These are phyloP conservation scores for Penicillium simplicissimum DNA, from an alignment of 495 filamentous ascomycete genomes.

Conservation along the genomic window DNA sequence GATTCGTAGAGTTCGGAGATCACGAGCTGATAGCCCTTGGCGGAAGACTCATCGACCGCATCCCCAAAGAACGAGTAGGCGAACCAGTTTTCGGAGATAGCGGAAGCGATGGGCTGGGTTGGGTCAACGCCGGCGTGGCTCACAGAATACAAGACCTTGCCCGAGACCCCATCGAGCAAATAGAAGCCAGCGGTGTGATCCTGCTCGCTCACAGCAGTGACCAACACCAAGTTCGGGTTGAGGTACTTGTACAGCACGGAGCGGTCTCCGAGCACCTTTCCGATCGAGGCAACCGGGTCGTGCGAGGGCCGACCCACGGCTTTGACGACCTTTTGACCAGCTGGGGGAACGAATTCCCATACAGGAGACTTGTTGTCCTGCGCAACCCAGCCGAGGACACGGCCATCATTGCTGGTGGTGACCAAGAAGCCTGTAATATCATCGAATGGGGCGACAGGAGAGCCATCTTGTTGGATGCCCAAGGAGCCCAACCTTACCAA, in stretches of 20 bases:
- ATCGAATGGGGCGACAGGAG: conserved; percentile 30
- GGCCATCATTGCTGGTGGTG: conserved; percentile 58
- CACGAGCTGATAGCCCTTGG: conserved; percentile 85
- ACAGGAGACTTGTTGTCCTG: conserved; percentile 50
- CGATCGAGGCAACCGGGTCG: conserved; percentile 92
- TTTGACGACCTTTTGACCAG: conserved; percentile 64
- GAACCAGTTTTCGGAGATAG: conserved; percentile 93
- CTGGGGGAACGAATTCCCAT: conserved; percentile 75
- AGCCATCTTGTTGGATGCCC: conserved; percentile 39
- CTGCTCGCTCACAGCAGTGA: conserved; percentile 66
- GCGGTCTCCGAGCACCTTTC: conserved; percentile 86
- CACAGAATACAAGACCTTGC: conserved; percentile 69
- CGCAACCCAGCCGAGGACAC: conserved; percentile 59
- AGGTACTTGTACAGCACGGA: conserved; percentile 97
- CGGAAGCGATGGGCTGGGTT: conserved; percentile 70
- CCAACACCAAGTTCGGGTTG: conserved; percentile 79
- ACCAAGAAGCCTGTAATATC: conserved; percentile 50
- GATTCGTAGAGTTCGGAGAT: conserved; percentile 92
- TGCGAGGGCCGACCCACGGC: conserved; percentile 68
- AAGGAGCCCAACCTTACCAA: conserved; percentile 29
- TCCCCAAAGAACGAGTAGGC: conserved; percentile 82
- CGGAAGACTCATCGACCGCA: conserved; percentile 48
- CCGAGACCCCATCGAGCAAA: conserved; percentile 84
- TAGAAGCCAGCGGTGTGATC: conserved; percentile 63
- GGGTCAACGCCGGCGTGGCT: conserved; percentile 75